Percentiles rank a stretch among this genome's conserved stretches.
phyloP scores from a whole-genome alignment of 768 basidiomycete species.

The Leccinellum albellum region DNA sequence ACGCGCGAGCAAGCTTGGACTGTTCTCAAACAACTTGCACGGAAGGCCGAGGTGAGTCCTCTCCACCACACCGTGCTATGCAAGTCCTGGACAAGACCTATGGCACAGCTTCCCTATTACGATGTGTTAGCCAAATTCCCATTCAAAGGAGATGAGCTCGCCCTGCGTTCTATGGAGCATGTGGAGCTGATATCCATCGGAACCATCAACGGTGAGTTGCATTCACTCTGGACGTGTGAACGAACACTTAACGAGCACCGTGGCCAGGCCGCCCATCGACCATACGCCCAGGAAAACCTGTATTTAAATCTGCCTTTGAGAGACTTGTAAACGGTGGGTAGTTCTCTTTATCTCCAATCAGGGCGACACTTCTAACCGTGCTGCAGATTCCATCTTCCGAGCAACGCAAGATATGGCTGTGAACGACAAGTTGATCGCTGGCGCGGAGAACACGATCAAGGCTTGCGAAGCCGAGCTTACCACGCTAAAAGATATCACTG shows the following conservation, averaged over 20 bases:
- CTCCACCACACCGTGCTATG: conserved; percentile 22
- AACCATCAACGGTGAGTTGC: conserved; percentile 60
- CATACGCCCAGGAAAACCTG: conserved; percentile 87
- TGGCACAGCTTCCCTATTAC: conserved; percentile 68
- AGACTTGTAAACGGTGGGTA: conserved; percentile 68
- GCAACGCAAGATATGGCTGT: conserved; percentile 79
- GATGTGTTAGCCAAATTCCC: conserved; percentile 78
- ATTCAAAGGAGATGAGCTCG: conserved; percentile 86
- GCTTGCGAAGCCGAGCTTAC: conserved; percentile 75
- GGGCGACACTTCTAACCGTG: background rate
- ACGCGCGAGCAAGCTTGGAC: conserved; percentile 84
- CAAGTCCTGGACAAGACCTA: conserved; percentile 2
- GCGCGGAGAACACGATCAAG: conserved; percentile 60
- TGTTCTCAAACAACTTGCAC: conserved; percentile 69
- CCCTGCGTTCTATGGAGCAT: conserved; percentile 82
- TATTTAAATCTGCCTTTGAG: conserved; percentile 83
- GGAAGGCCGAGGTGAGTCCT: conserved; percentile 52
- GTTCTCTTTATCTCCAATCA: background rate
- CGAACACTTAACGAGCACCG: background rate
- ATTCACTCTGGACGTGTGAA: background rate
- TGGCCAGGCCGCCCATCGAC: conserved; percentile 70
- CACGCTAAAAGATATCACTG: conserved; percentile 59
- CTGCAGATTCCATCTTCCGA: conserved; percentile 69
- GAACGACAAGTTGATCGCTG: conserved; percentile 64
- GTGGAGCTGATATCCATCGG: conserved; percentile 81